These are phyloP conservation scores for Corylus avellana DNA, from an alignment of 306 rosid genomes.

Conservation along the genomic window DNA sequence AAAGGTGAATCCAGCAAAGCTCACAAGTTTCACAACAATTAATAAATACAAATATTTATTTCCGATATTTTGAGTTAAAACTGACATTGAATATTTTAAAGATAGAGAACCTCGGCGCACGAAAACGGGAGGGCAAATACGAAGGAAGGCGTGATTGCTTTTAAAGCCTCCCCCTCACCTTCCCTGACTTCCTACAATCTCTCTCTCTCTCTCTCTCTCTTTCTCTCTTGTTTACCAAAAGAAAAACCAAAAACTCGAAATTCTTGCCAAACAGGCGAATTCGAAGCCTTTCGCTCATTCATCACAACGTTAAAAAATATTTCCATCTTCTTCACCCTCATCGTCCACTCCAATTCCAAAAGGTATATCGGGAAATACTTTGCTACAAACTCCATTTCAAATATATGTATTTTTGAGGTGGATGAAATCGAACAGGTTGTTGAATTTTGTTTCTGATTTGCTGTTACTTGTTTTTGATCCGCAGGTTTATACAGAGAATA, in stretches of 20 bases:
- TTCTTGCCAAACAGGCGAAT: neutral
- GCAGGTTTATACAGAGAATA: neutral
- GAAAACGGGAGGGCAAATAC: neutral
- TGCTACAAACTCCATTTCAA: neutral
- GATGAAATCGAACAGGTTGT: too few species aligned
- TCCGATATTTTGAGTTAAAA: too few species aligned
- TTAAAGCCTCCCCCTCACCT: slow-evolving; percentile 3
- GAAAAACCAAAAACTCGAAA: neutral
- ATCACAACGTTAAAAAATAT: neutral
- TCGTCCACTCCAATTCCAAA: neutral
- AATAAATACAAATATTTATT: too few species aligned
- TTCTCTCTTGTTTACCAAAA: neutral
- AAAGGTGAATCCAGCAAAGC: too few species aligned
- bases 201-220: neutral
- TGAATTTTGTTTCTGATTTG: neutral
- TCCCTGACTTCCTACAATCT: neutral
- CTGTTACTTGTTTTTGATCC: neutral
- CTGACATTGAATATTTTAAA: too few species aligned
- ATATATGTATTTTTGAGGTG: too few species aligned
- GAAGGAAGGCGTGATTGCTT: slow-evolving; percentile 58
- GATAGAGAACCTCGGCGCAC: neutral
- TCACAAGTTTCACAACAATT: too few species aligned
- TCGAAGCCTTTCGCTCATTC: neutral
- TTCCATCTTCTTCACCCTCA: too few species aligned
- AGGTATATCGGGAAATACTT: neutral